Evolutionary conservation across 805 yeast species (phyloP).

Genomic region (Peterozyma xylosa): DNA sequence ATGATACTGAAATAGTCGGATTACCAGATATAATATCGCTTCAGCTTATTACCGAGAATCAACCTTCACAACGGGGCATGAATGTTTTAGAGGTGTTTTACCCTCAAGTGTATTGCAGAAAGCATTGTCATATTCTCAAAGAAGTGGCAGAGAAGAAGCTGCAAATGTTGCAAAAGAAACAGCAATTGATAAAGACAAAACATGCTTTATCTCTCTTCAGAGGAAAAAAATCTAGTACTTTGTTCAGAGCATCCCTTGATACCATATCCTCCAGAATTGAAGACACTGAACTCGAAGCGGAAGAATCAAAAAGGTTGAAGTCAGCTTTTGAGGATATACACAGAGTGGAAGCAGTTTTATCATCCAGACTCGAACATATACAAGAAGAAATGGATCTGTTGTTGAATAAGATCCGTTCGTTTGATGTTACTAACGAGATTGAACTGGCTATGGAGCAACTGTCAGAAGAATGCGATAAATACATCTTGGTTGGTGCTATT

Average conservation of each 20-base stretch:
- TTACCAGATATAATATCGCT: slow-evolving; percentile 28
- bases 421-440: slow-evolving; percentile 18
- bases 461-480: slow-evolving; percentile 24
- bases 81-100: slow-evolving; percentile 23
- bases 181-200: slow-evolving; percentile 14
- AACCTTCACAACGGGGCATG: slow-evolving; percentile 15
- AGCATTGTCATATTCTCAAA: slow-evolving; percentile 12
- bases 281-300: background rate
- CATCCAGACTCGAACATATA: slow-evolving; percentile 10
- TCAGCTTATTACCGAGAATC: slow-evolving; percentile 21
- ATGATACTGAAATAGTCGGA: slow-evolving; percentile 13
- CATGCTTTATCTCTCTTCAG: slow-evolving; percentile 19
- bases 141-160: slow-evolving; percentile 3
- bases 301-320: background rate
- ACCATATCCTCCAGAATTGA: slow-evolving; percentile 14
- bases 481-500: slow-evolving; percentile 29
- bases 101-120: slow-evolving; percentile 30
- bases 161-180: slow-evolving; percentile 5
- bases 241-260: slow-evolving; percentile 18
- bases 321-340: slow-evolving; percentile 1
- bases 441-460: slow-evolving; percentile 16
- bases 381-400: slow-evolving; percentile 11
- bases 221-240: slow-evolving; percentile 22
- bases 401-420: slow-evolving; percentile 9
- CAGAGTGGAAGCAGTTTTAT: slow-evolving; percentile 16